These are phyloP conservation scores for Talaromyces borbonicus DNA, from an alignment of 495 filamentous ascomycete species.

Conservation along the genomic window DNA sequence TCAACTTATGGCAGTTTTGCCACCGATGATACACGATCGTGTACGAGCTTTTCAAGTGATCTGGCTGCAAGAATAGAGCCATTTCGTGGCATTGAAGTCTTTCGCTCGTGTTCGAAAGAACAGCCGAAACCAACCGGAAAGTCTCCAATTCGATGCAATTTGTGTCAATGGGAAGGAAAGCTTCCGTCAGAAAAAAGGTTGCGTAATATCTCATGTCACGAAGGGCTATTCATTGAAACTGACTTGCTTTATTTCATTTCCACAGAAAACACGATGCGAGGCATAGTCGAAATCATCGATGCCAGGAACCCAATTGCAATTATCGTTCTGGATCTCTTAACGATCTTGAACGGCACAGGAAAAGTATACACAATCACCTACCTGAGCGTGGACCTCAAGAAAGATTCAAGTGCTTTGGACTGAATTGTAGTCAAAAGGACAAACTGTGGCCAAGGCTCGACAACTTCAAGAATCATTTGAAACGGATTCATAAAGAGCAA, in stretches of 20 bases:
- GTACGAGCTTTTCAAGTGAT: no score
- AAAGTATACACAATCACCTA: conserved; percentile 53
- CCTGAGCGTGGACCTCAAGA: conserved; percentile 43
- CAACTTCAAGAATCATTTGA: conserved; percentile 83
- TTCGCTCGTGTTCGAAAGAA: no score
- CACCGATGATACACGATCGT: no score
- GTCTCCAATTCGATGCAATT: conserved; percentile 22
- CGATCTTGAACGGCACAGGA: conserved; percentile 65
- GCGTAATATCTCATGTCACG: neutral
- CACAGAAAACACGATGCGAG: conserved; percentile 73
- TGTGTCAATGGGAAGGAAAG: conserved; percentile 11
- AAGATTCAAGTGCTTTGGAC: conserved; percentile 57
- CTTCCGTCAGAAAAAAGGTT: conserved; percentile 4
- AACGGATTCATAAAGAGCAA: conserved; percentile 59
- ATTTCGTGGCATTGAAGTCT: no score
- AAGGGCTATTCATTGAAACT: neutral
- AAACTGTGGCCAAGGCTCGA: conserved; percentile 85
- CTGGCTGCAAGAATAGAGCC: no score
- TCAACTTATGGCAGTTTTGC: no score
- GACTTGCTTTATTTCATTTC: neutral
- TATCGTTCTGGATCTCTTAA: conserved; percentile 76
- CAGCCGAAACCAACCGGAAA: no score
- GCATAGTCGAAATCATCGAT: conserved; percentile 66
- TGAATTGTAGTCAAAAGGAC: conserved; percentile 50
- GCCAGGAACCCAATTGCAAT: conserved; percentile 48